Base-by-base conservation (phyloP, 345 rosid genomes). In the Camelina sativa region DNA sequence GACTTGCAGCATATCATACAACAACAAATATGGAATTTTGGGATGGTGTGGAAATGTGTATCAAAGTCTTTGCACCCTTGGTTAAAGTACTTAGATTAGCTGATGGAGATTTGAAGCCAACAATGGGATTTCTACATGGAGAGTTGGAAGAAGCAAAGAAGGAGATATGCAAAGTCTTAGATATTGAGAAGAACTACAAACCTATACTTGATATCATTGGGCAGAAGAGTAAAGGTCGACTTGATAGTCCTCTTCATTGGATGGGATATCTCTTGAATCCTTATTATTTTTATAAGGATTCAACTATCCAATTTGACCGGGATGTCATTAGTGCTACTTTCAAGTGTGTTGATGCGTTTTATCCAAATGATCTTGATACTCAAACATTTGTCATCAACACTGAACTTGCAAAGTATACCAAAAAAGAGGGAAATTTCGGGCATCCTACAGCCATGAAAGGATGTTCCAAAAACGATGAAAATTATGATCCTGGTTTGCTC, bases 211-310 rank as follows among this genome's bases (percentile, higher is more conserved):
- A 11, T 38, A 38, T 38, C 41, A 38, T 38, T 38, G 41, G 3
- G 2, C 11, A 38, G 11, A 38, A 38, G 41, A 2, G 41, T 38
- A 38, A 38, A 38, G 12, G 2, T 9, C 2, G 43, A 6, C 52
- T 62, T 41, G 52, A 62, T 8, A 62, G 37, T 43, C 65, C 65
- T 62, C 52, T 62, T 19, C 53, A 62, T 43, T 40, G 12, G 67
- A 15, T 43, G 51, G 20, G 12, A 41, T 62, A 22, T 62, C 3
- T 62, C 6, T 62, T 62, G 20, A 62, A 62, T 43, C 52, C 52
- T 13, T 62, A 62, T 25, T 62, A 62, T 25, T 40, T 55, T 7
- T 68, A 55, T 3, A 55, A 55, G 7, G 63, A 69, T 41, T 11
- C 5, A 10, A 20, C 5, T 11, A 51, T 67, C 35, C 22, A 20